These are phyloP conservation scores for Kokia cookei DNA, from an alignment of 441 rosid genomes.

Conservation along the genomic window DNA sequence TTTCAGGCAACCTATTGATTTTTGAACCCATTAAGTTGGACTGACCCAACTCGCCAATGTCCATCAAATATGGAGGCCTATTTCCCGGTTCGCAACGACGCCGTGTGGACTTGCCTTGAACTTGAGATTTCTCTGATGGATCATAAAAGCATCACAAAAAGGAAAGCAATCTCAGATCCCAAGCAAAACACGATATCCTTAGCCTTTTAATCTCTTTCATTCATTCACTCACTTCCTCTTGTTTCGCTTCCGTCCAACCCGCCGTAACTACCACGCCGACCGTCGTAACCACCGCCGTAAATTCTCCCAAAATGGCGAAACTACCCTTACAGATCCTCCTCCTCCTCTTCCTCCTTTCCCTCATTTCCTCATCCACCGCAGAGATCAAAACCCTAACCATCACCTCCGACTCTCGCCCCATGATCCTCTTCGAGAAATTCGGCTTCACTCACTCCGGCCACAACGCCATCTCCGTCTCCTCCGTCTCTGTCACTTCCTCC, in stretches of 20 bases:
- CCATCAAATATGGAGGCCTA: not conserved
- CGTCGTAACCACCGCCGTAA: not conserved
- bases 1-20: not conserved
- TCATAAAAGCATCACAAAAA: not conserved
- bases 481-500: slow-evolving; percentile 59
- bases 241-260: not conserved
- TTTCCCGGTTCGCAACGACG: not conserved
- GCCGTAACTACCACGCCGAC: not conserved
- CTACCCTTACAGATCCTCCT: slow-evolving; percentile 16
- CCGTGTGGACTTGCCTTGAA: not conserved
- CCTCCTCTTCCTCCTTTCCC: slow-evolving; percentile 23
- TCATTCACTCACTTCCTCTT: not conserved
- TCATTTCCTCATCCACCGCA: slow-evolving; percentile 38
- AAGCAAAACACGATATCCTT: not conserved
- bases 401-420: slow-evolving; percentile 60
- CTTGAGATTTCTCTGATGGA: no score
- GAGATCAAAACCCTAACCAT: slow-evolving; percentile 84
- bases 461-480: slow-evolving; percentile 51
- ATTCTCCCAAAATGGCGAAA: slow-evolving; percentile 33
- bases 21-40: not conserved
- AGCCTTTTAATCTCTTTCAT: not conserved
- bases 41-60: not conserved
- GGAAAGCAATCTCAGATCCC: not conserved
- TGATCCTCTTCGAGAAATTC: slow-evolving; percentile 95
- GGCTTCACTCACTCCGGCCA: slow-evolving; percentile 89